Evolutionary conservation across 441 rosid genomes (phyloP).

Genomic region (Erodium texanum): DNA sequence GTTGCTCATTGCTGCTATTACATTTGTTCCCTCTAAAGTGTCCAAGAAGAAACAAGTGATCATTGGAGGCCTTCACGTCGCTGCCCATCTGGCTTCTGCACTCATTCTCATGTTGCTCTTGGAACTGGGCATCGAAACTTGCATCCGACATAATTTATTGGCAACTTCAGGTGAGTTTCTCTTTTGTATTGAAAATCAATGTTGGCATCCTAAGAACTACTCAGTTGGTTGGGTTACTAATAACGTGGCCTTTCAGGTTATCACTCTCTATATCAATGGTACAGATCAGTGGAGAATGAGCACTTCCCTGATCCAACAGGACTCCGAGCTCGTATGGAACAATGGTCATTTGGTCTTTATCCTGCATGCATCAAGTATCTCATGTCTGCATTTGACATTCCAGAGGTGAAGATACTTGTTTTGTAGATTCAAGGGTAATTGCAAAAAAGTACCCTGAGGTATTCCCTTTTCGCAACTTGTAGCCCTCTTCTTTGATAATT

Average conservation of each 20-base stretch:
- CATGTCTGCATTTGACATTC: slow-evolving; percentile 97
- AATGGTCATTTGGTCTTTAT: slow-evolving; percentile 97
- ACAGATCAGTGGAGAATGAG: slow-evolving; percentile 78
- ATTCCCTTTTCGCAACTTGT: too few relatives aligned
- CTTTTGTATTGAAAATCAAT: background rate
- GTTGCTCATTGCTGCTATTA: slow-evolving; percentile 54
- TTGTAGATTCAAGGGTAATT: slow-evolving; percentile 4
- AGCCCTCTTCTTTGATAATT: too few relatives aligned
- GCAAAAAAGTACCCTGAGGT: too few relatives aligned
- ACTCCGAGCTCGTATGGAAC: slow-evolving; percentile 86
- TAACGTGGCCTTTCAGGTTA: slow-evolving; percentile 47
- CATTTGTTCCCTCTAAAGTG: slow-evolving; percentile 80
- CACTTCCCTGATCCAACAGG: slow-evolving; percentile 99
- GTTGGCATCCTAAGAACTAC: background rate
- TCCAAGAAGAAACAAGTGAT: slow-evolving; percentile 68
- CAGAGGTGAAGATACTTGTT: slow-evolving; percentile 55
- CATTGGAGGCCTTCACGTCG: slow-evolving; percentile 83
- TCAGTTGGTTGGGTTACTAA: slow-evolving; percentile 4
- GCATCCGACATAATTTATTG: slow-evolving; percentile 76
- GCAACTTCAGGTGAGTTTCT: slow-evolving; percentile 74
- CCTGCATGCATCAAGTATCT: slow-evolving; percentile 98
- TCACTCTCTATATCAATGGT: slow-evolving; percentile 92
- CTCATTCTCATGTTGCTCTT: slow-evolving; percentile 82
- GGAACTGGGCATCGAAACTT: slow-evolving; percentile 87
- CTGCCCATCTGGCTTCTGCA: slow-evolving; percentile 81